A percentile compares a stretch with the other conserved stretches of the same genome.
Evolutionary conservation across 495 filamentous ascomycete species (phyloP).

Genomic region (Penicillium verhagenii): DNA sequence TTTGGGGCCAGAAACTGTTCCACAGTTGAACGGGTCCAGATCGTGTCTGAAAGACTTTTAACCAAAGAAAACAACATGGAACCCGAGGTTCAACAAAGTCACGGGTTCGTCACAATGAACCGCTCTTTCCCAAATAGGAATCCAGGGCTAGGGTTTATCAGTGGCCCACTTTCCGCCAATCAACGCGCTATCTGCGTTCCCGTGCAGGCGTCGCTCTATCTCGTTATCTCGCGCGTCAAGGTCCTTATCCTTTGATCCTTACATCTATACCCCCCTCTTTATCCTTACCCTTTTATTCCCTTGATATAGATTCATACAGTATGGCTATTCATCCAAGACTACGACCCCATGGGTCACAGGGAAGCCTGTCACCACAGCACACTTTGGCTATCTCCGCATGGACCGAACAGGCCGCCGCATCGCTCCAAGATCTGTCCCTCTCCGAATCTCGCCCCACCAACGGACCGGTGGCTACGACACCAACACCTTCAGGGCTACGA

Average conservation of each 20-base stretch:
- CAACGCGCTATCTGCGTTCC: constrained; percentile 13
- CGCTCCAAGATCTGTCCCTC: constrained; percentile 42
- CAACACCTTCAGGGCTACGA: constrained; percentile 30
- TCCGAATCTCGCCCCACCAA: constrained; percentile 27
- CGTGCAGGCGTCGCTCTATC: constrained; percentile 26
- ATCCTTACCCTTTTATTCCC: not conserved
- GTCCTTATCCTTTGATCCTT: constrained; percentile 8
- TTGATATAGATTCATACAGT: constrained; percentile 2
- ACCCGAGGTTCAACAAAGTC: not conserved
- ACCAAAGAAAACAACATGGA: not conserved
- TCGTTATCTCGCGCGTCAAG: constrained; percentile 13
- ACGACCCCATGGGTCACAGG: constrained; percentile 24
- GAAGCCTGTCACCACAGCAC: constrained; percentile 41
- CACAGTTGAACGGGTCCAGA: not conserved
- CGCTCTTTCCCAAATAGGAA: not conserved
- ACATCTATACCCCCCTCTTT: constrained; percentile 7
- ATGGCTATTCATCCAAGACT: constrained; percentile 47
- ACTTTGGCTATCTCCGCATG: constrained; percentile 50
- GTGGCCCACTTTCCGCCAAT: constrained; percentile 20
- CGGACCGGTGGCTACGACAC: constrained; percentile 18
- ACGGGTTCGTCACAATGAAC: not conserved
- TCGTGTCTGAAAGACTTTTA: not conserved
- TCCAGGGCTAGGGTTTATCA: constrained; percentile 24
- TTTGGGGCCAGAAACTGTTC: not conserved
- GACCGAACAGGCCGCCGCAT: constrained; percentile 50